Conservation (phyloP, 1,284 basidiomycete species). For the Phellopilus nigrolimitatus region DNA sequence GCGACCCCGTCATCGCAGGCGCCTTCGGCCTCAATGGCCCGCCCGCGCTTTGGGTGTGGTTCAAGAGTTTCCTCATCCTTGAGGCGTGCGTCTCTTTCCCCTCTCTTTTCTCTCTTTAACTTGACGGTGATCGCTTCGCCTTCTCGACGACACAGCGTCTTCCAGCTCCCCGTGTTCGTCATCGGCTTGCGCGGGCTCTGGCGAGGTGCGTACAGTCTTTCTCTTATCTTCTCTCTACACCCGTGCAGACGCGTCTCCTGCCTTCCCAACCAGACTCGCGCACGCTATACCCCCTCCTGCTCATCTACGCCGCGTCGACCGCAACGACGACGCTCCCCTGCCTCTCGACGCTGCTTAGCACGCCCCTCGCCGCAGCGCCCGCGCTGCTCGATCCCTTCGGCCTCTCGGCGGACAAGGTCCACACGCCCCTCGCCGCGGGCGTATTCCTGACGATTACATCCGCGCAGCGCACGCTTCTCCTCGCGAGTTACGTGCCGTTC, state of each 20-base stretch:
- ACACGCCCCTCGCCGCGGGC: too few species aligned
- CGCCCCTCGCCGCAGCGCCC: neutral
- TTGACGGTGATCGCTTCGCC: constrained; percentile 24
- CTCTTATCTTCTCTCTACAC: neutral
- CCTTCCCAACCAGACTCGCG: constrained; percentile 36
- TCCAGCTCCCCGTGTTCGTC: constrained; percentile 76
- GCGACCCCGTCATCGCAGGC: constrained; percentile 61
- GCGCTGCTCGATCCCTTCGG: too few species aligned
- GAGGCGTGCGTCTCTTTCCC: constrained; percentile 35
- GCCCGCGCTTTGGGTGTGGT: constrained; percentile 49
- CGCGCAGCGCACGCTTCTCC: constrained; percentile 49
- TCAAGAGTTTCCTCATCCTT: constrained; percentile 57
- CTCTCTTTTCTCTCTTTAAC: constrained; percentile 25
- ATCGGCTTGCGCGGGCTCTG: constrained; percentile 63
- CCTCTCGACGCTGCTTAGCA: constrained; percentile 39
- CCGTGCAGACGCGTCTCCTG: neutral
- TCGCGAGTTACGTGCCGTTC: constrained; percentile 74
- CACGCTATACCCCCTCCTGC: constrained; percentile 49
- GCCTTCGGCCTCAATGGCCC: constrained; percentile 41
- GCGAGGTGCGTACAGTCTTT: constrained; percentile 41
- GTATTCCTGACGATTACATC: too few species aligned
- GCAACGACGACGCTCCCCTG: constrained; percentile 75
- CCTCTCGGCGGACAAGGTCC: too few species aligned
- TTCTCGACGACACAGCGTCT: constrained; percentile 41
- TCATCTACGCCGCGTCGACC: constrained; percentile 74